Percentiles rank a stretch among this genome's conserved stretches.
Evolutionary conservation across 2,329 filamentous ascomycete genomes (phyloP).

Genomic region (Knufia petricola): DNA sequence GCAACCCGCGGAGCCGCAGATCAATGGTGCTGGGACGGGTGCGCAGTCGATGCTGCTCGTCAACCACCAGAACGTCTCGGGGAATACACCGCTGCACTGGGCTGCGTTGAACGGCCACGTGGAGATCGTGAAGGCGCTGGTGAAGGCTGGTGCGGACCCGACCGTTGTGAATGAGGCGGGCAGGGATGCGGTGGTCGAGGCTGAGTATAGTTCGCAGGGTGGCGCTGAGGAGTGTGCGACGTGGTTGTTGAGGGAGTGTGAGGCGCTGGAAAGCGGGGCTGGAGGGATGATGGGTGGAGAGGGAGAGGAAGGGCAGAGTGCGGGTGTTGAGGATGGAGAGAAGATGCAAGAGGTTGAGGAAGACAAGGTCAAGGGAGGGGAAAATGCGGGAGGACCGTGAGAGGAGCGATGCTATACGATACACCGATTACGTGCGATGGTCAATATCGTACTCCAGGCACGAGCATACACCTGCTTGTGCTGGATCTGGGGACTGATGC

Average conservation of each 20-base stretch:
- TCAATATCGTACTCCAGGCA: too few relatives aligned
- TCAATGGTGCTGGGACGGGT: constrained; percentile 26
- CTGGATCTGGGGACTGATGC: too few relatives aligned
- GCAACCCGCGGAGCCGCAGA: constrained; percentile 13
- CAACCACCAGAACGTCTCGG: constrained; percentile 60
- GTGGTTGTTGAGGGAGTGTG: constrained; percentile 24
- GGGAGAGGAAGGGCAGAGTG: not conserved
- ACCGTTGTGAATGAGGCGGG: constrained; percentile 73
- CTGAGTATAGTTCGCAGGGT: constrained; percentile 42
- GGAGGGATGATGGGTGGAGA: too few relatives aligned
- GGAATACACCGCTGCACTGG: constrained; percentile 92
- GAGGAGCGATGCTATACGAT: too few relatives aligned
- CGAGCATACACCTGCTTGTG: too few relatives aligned
- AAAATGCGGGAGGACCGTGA: too few relatives aligned
- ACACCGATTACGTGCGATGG: too few relatives aligned
- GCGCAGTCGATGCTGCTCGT: constrained; percentile 24
- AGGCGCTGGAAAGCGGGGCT: constrained; percentile 16
- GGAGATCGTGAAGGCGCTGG: constrained; percentile 64
- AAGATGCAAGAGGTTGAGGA: not conserved
- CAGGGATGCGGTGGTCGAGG: constrained; percentile 67
- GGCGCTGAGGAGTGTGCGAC: constrained; percentile 17
- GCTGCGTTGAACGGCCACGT: constrained; percentile 83
- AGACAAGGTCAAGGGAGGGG: not conserved
- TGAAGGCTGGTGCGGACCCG: constrained; percentile 67
- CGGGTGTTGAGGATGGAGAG: not conserved